phyloP scores from a whole-genome alignment of 179 eudicot species.

The Sideroxylon spinosum region DNA sequence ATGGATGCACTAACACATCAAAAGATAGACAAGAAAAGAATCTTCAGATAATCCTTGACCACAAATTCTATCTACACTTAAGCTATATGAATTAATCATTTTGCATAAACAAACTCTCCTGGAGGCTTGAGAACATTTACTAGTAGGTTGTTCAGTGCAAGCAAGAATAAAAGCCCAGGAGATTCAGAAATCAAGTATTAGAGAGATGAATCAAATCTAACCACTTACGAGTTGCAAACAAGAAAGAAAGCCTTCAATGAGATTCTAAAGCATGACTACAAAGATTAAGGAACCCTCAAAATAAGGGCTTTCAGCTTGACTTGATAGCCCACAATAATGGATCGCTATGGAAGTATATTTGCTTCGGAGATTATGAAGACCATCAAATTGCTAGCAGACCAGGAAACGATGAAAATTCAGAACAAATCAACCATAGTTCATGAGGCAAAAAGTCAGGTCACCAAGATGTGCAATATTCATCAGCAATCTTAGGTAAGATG shows the following conservation, averaged over 20 bases:
- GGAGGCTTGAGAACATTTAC: neutral
- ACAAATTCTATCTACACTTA: neutral
- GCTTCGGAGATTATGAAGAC: neutral
- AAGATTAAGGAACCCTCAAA: neutral
- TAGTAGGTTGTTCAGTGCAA: neutral
- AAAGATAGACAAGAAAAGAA: neutral
- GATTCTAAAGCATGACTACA: constrained; percentile 1
- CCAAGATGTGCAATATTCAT: neutral
- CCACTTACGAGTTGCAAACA: neutral
- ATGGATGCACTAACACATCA: neutral
- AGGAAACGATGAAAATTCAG: neutral
- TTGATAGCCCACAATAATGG: neutral
- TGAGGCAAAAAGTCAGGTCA: neutral
- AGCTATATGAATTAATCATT: neutral
- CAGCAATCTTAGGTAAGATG: neutral
- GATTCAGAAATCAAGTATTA: neutral
- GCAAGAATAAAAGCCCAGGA: neutral
- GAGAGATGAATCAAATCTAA: neutral
- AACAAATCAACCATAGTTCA: neutral
- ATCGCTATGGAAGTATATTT: neutral
- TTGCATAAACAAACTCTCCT: neutral
- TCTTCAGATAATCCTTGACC: neutral
- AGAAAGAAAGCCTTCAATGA: neutral
- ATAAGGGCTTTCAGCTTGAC: neutral
- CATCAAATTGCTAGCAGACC: constrained; percentile 2